phyloP scores from a whole-genome alignment of 495 filamentous ascomycete genomes.

The Aspergillus steynii region DNA sequence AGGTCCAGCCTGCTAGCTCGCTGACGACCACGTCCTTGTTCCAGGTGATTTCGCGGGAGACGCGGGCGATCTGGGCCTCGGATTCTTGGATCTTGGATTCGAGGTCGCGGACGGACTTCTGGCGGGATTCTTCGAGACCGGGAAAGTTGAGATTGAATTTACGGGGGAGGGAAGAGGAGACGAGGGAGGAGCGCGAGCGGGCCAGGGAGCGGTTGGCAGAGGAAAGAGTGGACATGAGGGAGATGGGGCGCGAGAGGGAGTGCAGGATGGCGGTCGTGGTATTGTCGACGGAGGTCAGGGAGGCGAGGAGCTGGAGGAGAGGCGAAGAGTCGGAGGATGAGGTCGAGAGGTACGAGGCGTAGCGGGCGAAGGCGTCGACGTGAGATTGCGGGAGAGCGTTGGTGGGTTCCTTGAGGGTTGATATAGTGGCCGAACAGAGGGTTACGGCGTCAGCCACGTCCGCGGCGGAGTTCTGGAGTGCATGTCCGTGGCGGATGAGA shows the following conservation, averaged over 20 bases:
- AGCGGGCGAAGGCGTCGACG: conserved; percentile 69
- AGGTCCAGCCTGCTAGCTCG: conserved; percentile 92
- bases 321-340: conserved; percentile 70
- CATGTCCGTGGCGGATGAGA: conserved; percentile 59
- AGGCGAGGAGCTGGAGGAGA: conserved; percentile 68
- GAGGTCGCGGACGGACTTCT: conserved; percentile 75
- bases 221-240: conserved; percentile 70
- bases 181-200: conserved; percentile 69
- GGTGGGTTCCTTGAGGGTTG: conserved; percentile 45
- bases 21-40: conserved; percentile 90
- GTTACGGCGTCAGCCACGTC: conserved; percentile 70
- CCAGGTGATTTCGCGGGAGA: conserved; percentile 80
- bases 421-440: conserved; percentile 57
- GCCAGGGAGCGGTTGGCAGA: conserved; percentile 67
- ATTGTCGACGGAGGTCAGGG: conserved; percentile 71
- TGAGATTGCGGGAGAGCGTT: conserved; percentile 63
- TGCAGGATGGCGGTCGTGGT: conserved; percentile 78
- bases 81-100: conserved; percentile 68
- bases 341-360: conserved; percentile 64
- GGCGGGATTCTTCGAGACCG: conserved; percentile 81
- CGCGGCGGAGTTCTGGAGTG: conserved; percentile 36
- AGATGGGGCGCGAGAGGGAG: conserved; percentile 78
- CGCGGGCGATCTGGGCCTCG: conserved; percentile 60
- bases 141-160: conserved; percentile 54
- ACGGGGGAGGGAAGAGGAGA: conserved; percentile 47